These are phyloP conservation scores for Nothophytophthora sp. DNA, from an alignment of 352 stramenopile genomes.

Conservation along the genomic window DNA sequence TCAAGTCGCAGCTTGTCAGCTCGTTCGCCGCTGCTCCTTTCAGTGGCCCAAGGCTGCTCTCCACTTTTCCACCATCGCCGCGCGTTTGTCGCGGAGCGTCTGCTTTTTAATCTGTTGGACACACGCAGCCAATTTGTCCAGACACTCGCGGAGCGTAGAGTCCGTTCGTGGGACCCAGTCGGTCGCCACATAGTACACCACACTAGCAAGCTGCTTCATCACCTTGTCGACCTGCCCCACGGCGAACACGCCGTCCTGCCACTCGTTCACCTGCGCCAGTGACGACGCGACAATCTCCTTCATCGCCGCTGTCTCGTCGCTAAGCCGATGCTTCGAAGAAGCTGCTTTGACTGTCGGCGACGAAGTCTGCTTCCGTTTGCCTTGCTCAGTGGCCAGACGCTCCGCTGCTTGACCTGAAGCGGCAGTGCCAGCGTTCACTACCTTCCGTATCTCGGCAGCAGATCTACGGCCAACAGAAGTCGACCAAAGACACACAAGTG, in stretches of 20 bases:
- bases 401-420: too few relatives aligned
- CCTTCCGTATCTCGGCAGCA: too few relatives aligned
- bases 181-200: conserved; percentile 16
- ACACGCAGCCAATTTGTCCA: conserved; percentile 19
- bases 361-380: too few relatives aligned
- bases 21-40: background rate
- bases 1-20: background rate
- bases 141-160: conserved; percentile 1
- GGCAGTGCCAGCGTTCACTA: too few relatives aligned
- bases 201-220: conserved; percentile 4
- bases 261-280: conserved; percentile 15
- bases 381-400: too few relatives aligned
- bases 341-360: too few relatives aligned
- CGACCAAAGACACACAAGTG: too few relatives aligned
- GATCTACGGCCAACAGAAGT: too few relatives aligned
- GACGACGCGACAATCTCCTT: background rate
- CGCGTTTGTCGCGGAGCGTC: conserved; percentile 12
- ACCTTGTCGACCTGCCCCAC: conserved; percentile 28
- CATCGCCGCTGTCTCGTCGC: background rate
- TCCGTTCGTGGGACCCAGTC: conserved; percentile 17
- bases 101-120: conserved; percentile 20
- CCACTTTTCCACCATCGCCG: conserved; percentile 20
- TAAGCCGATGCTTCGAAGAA: background rate
- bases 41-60: background rate
- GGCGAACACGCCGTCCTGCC: conserved; percentile 32